Conservation (phyloP, 2,329 filamentous ascomycete species). For the Colletotrichum orbiculare region DNA sequence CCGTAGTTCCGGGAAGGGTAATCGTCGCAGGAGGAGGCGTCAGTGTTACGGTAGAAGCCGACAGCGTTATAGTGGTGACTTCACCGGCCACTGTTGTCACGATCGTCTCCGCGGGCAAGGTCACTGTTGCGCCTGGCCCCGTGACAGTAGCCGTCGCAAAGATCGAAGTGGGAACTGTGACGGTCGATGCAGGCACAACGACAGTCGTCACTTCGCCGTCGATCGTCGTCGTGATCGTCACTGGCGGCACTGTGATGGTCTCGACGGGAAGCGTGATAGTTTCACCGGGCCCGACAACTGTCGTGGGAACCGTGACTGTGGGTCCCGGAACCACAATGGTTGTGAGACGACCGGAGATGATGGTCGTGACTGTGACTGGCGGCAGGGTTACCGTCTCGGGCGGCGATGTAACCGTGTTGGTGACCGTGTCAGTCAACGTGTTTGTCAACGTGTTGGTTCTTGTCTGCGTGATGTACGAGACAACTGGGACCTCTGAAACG, state of each 20-base stretch:
- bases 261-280: slow-evolving; percentile 1
- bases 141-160: slow-evolving; percentile 43
- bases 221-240: slow-evolving; percentile 41
- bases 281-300: background rate
- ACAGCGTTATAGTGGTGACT: slow-evolving; percentile 34
- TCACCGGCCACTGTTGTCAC: slow-evolving; percentile 42
- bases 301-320: background rate
- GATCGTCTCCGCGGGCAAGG: slow-evolving; percentile 43
- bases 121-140: slow-evolving; percentile 46
- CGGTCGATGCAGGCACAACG: slow-evolving; percentile 20
- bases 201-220: slow-evolving; percentile 33
- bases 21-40: slow-evolving; percentile 17
- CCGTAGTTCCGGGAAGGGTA: slow-evolving; percentile 28
- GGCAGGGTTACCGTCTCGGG: slow-evolving; percentile 21
- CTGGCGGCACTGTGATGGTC: background rate
- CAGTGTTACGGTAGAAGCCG: slow-evolving; percentile 18
- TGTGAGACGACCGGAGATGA: background rate
- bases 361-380: slow-evolving; percentile 2
- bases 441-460: slow-evolving; percentile 4
- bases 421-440: slow-evolving; percentile 6
- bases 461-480: slow-evolving; percentile 20
- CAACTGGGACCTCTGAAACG: slow-evolving; percentile 11
- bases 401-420: background rate
- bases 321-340: background rate
- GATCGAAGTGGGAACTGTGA: slow-evolving; percentile 38